phyloP scores from a whole-genome alignment of 139 green algal species.

The Dunaliella primolecta region DNA sequence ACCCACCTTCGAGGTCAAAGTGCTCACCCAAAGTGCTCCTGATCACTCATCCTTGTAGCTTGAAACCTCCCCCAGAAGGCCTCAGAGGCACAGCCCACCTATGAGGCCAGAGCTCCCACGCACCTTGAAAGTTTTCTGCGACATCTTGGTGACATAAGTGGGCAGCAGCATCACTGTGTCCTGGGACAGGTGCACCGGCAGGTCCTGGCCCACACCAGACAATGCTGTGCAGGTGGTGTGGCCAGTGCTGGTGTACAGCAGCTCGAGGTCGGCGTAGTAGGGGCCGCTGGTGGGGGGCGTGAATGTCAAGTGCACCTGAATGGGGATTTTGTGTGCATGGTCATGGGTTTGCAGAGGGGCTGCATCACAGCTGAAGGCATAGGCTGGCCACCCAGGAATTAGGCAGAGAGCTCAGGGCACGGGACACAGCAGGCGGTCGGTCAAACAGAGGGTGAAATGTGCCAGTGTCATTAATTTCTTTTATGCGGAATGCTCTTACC shows the following conservation, averaged over 20 bases:
- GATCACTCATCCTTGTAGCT: neutral
- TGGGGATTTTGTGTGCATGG: too few relatives aligned
- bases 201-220: conserved; percentile 43
- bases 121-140: conserved; percentile 62
- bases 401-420: too few relatives aligned
- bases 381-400: too few relatives aligned
- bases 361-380: too few relatives aligned
- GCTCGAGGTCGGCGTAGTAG: conserved; percentile 55
- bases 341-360: too few relatives aligned
- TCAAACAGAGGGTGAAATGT: too few relatives aligned
- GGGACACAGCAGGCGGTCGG: too few relatives aligned
- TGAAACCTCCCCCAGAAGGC: neutral
- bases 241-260: conserved; percentile 53
- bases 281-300: conserved; percentile 29
- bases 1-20: too few relatives aligned
- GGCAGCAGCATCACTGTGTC: conserved; percentile 50
- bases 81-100: neutral
- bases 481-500: too few relatives aligned
- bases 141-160: conserved; percentile 69
- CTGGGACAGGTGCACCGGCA: conserved; percentile 49
- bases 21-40: too few relatives aligned
- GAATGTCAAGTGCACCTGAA: conserved; percentile 45
- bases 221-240: conserved; percentile 39
- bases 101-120: conserved; percentile 24
- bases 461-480: too few relatives aligned